Evolutionary conservation across 164 flowering plant species (phyloP).

Genomic region (Santalum album): DNA sequence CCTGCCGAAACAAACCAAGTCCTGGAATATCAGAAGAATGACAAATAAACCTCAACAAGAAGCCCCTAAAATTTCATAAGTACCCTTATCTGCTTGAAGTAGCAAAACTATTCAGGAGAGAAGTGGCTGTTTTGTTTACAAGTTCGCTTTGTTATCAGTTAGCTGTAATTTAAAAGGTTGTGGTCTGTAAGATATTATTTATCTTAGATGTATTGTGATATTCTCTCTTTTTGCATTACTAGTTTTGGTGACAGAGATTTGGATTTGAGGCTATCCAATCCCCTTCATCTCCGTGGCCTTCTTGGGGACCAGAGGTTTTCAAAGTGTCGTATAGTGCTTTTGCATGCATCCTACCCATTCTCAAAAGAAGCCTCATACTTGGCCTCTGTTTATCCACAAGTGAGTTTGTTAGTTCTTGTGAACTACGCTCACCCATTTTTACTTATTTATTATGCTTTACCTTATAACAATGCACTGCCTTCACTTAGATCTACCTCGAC

Average conservation of each 20-base stretch:
- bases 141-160: too few relatives aligned
- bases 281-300: conserved; percentile 73
- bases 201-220: not conserved
- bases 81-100: too few relatives aligned
- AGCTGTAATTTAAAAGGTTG: too few relatives aligned
- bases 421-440: not conserved
- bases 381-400: conserved; percentile 88
- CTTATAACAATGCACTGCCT: conserved; percentile 1
- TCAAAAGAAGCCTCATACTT: conserved; percentile 91
- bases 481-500: conserved; percentile 74
- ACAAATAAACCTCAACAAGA: too few relatives aligned
- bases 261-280: conserved; percentile 79
- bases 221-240: not conserved
- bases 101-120: too few relatives aligned
- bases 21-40: too few relatives aligned
- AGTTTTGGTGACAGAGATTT: conserved; percentile 93
- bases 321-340: conserved; percentile 59
- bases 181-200: not conserved
- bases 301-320: conserved; percentile 81
- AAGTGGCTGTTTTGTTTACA: too few relatives aligned
- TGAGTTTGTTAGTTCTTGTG: conserved; percentile 9
- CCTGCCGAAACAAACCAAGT: too few relatives aligned
- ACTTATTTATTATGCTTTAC: not conserved
- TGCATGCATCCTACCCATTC: conserved; percentile 95
- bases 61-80: too few relatives aligned